Percentiles rank a stretch among this genome's conserved stretches.
phyloP scores from a whole-genome alignment of 1,284 basidiomycete genomes.

The Pascua guehoae region DNA sequence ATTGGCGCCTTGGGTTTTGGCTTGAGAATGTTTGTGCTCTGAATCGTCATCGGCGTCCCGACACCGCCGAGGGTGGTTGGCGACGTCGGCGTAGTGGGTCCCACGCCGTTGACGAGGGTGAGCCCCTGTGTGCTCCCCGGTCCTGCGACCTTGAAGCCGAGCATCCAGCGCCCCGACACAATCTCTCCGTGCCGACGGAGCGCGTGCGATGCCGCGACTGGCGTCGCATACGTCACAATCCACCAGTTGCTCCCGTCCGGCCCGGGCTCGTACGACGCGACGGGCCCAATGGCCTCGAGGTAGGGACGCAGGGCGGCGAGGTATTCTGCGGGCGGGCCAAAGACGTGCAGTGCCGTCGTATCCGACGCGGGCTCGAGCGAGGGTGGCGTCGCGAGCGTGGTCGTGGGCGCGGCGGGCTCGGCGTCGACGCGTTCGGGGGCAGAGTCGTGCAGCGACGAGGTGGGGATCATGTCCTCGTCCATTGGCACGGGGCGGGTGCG shows the following conservation, averaged over 20 bases:
- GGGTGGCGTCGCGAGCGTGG: conserved; percentile 20
- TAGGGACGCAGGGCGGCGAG: conserved; percentile 32
- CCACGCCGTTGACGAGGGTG: conserved; percentile 20
- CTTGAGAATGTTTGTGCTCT: conserved; percentile 24
- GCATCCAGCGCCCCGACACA: conserved; percentile 37
- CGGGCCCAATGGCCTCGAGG: conserved; percentile 32
- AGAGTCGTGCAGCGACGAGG: conserved; percentile 22
- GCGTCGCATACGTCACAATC: conserved; percentile 30
- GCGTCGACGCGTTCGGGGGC: conserved; percentile 7
- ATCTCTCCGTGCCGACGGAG: conserved; percentile 44
- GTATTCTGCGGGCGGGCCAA: conserved; percentile 37
- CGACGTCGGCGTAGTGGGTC: background rate
- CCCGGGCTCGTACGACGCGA: conserved; percentile 33
- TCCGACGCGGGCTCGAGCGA: conserved; percentile 26
- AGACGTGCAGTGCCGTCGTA: conserved; percentile 39
- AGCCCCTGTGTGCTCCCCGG: conserved; percentile 25
- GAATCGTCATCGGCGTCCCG: conserved; percentile 28
- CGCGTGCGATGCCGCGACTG: conserved; percentile 32
- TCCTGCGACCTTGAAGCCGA: conserved; percentile 39
- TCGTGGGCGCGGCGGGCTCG: background rate
- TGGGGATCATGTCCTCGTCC: conserved; percentile 26
- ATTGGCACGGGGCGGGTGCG: conserved; percentile 6
- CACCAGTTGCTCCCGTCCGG: conserved; percentile 43
- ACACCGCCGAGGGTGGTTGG: conserved; percentile 1
- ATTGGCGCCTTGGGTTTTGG: conserved; percentile 17